Evolutionary conservation across 2,329 filamentous ascomycete genomes (phyloP), one percentile per base, ranked within the genome.

Genomic region (Epichloe gansuensis): DNA sequence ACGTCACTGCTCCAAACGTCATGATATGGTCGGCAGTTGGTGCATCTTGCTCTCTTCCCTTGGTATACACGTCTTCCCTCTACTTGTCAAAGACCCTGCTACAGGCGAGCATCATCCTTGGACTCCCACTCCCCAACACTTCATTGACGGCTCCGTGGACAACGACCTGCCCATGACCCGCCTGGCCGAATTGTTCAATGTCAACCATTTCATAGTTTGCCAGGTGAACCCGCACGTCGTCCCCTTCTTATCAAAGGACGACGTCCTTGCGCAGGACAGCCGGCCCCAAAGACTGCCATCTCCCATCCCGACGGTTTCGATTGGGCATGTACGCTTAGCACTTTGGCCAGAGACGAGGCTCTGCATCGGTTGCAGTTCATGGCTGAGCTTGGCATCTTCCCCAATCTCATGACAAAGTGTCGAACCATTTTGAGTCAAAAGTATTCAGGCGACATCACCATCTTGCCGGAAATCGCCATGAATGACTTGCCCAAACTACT

Each of bases 141-240:
- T 88, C 80, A 95, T 97, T 50, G 91, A 97, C 65, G 91, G 91
- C 1, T 96, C 91, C 1, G 88, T 97, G 23, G 90, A 96, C 64
- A 93, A 93, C 55, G 91, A 97, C 66, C 74, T 97, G 3, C 91
- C 91, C 2, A 95, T 95, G 82, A 89, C 85, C 21, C 81, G 88
- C 2, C 75, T 97, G 15, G 83, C 90, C 1, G 90, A 95, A 63
- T 91, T 96, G 86, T 95, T 96, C 74, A 95, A 96, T 63, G 91
- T 96, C 65, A 96, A 96, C 63, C 91, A 96, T 65, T 96, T 96
- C 64, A 96, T 97, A 59, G 91, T 96, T 17, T 95, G 90, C 0
- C 91, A 97, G 65, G 90, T 96, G 49, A 97, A 97, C 61, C 91
- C 91, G 0, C 91, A 97, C 61, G 88, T 96, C 8, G 81, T 94